Evolutionary conservation across 2,329 filamentous ascomycete genomes (phyloP), one percentile per base, ranked within the genome.

Genomic region (Alternaria gaisen): DNA sequence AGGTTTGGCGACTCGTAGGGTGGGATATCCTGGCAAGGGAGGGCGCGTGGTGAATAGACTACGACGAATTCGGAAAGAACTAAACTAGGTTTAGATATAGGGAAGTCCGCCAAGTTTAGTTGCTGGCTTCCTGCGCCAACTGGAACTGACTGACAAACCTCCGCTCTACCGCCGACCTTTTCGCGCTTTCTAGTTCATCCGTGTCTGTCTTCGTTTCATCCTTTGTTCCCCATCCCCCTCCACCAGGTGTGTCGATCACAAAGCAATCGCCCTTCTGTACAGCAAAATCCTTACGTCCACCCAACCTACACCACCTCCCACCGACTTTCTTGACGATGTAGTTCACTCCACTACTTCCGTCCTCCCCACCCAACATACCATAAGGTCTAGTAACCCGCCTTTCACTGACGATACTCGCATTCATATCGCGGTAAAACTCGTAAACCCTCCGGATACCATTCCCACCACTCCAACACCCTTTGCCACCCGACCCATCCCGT

Each of bases 1-100:
- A 87, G 64, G 72, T 88, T 2, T 89, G 87, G 87, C 75, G 80
- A 53, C 69, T 88, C 54, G 68, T 88, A 7, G 86, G 87, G 0
- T 88, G 86, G 86, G 85, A 88, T 51, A 75, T 85, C 6, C 69
- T 85, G 18, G 67, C 69, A 3, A 65, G 58, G 12, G 69, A 72
- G 12, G 44, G 56, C 24, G 66, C 58, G 12, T 71, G 64, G 69
- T 65, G 48, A 12, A 44, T 18, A 3, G 24, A 9, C 11, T 14
- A 9, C 14, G 36, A 30, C 1, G 22, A 2, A 9, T 20, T 8
- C 11, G 18, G 12, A 9, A 22, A 18, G 10, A 6, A 14, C 18
- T 24, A 22, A 16, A 24, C 14, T 28, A n/a, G 8, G 9, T 7
- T 28, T 22, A 2, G 9, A 42, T 8, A 16, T 24, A 20, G 18